Base-by-base conservation (phyloP, 768 basidiomycete genomes). In the Coprinopsis sp. region DNA sequence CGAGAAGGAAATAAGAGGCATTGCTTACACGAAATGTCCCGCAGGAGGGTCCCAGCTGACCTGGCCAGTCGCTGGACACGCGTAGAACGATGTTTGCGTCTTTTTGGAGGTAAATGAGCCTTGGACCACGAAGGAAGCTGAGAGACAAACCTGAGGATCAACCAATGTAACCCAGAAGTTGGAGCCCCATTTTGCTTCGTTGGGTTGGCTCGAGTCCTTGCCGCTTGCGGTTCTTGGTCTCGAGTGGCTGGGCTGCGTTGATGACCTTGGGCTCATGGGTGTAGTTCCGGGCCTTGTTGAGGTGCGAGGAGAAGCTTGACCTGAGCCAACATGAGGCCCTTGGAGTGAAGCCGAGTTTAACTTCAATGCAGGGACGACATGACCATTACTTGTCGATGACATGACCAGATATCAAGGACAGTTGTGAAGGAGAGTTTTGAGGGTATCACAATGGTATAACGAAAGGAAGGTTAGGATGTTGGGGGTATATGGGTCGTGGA, bases 91-190 rank as follows among this genome's bases (percentile, higher is more conserved):
- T 3, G 74, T 74, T 59, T 72, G 74, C 30, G 74, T 77, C 78
- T 79, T 25, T 50, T 33, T 53, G 37, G 36, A 49, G 48, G 34
- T 19, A 19, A 14, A 19, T 36, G 13, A 8, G 6, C 7, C 14
- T 36, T 7, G 7, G 8, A 36, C 34, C 34, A 36, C 6, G 16
- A 7, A 27, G 28, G 43, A 43, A 38, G 13, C 49, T 40, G 47
- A 34, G 43, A 31, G 51, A 74, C 76, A 54, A 61, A 88, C 92
- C 76, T 88, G 81, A 22, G 93, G 93, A 73, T 96, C 92, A 38
- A 87, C 77, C 43, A 95, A 73, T 5, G 93, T 94, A 6, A 95
- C 90, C 93, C 93, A 96, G 61, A 96, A 95, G 63, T 91, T 84
- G 22, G 86, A 79, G 4, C 90, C 91, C 91, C 91, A 93, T 23